phyloP scores from a whole-genome alignment of 306 rosid genomes.

The Citrullus colocynthis region DNA sequence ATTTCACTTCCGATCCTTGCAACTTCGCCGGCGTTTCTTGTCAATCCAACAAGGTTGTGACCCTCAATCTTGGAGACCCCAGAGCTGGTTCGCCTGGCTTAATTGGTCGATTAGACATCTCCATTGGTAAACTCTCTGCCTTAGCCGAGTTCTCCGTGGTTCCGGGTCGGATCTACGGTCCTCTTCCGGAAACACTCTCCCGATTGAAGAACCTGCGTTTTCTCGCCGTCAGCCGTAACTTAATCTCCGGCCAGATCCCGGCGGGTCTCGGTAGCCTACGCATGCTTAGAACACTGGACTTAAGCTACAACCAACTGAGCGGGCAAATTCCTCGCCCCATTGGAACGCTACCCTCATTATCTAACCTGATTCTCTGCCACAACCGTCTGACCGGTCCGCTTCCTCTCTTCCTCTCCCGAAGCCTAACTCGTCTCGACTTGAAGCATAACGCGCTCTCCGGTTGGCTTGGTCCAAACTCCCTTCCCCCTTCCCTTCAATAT shows the following conservation, averaged over 20 bases:
- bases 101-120: slow-evolving; percentile 59
- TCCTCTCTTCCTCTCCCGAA: slow-evolving; percentile 55
- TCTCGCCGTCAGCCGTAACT: slow-evolving; percentile 72
- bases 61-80: slow-evolving; percentile 93
- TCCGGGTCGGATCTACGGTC: slow-evolving; percentile 71
- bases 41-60: slow-evolving; percentile 54
- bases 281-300: slow-evolving; percentile 56
- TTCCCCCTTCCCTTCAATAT: slow-evolving; percentile 70
- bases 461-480: slow-evolving; percentile 37
- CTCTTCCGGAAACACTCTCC: slow-evolving; percentile 42
- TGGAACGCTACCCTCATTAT: slow-evolving; percentile 48
- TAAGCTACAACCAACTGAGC: slow-evolving; percentile 69
- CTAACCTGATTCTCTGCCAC: slow-evolving; percentile 78
- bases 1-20: slow-evolving; percentile 93
- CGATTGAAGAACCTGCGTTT: slow-evolving; percentile 56
- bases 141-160: slow-evolving; percentile 77
- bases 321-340: slow-evolving; percentile 61
- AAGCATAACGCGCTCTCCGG: slow-evolving; percentile 81
- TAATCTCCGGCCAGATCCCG: slow-evolving; percentile 76
- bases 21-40: slow-evolving; percentile 85
- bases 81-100: slow-evolving; percentile 81
- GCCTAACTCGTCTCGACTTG: slow-evolving; percentile 62
- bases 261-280: slow-evolving; percentile 35
- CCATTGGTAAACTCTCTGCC: slow-evolving; percentile 63
- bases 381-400: slow-evolving; percentile 61